Percentiles rank a stretch among this genome's conserved stretches.
Evolutionary conservation across 768 basidiomycete species (phyloP).

Genomic region (Plicaturopsis crispa): DNA sequence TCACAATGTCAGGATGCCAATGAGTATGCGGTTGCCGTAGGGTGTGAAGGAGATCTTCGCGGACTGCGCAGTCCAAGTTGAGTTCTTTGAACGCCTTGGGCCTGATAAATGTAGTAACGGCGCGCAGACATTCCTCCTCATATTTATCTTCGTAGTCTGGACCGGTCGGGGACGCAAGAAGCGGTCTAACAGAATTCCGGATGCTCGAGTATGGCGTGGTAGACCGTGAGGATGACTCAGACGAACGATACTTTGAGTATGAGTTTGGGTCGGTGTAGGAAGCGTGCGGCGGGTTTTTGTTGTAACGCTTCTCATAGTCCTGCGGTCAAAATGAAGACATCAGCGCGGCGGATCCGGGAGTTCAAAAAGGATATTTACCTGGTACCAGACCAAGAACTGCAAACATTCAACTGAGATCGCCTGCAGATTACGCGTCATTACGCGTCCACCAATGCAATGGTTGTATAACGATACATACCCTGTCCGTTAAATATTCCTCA

Average conservation of each 20-base stretch:
- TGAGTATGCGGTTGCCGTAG: constrained; percentile 15
- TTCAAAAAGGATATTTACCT: constrained; percentile 12
- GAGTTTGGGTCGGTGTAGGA: constrained; percentile 11
- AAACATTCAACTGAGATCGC: constrained; percentile 24
- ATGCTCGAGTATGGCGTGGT: constrained; percentile 1
- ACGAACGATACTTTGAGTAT: constrained; percentile 7
- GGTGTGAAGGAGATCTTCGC: constrained; percentile 17
- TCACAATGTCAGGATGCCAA: constrained; percentile 30
- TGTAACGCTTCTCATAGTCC: constrained; percentile 29
- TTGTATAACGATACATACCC: constrained; percentile 44
- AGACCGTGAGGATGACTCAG: constrained; percentile 7
- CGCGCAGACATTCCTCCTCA: constrained; percentile 18
- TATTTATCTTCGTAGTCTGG: background rate
- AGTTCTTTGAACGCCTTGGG: constrained; percentile 23
- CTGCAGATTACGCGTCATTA: constrained; percentile 27
- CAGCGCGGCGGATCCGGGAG: background rate
- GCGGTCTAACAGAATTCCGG: background rate
- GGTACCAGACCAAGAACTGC: constrained; percentile 29
- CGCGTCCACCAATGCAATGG: constrained; percentile 48
- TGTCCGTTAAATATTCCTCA: constrained; percentile 24
- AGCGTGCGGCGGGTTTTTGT: constrained; percentile 14
- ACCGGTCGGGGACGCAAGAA: background rate
- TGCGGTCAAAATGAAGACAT: constrained; percentile 9
- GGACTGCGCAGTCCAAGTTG: constrained; percentile 13
- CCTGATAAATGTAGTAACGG: constrained; percentile 23